Evolutionary conservation across 306 rosid species (phyloP).

Genomic region (Fragaria iinumae): DNA sequence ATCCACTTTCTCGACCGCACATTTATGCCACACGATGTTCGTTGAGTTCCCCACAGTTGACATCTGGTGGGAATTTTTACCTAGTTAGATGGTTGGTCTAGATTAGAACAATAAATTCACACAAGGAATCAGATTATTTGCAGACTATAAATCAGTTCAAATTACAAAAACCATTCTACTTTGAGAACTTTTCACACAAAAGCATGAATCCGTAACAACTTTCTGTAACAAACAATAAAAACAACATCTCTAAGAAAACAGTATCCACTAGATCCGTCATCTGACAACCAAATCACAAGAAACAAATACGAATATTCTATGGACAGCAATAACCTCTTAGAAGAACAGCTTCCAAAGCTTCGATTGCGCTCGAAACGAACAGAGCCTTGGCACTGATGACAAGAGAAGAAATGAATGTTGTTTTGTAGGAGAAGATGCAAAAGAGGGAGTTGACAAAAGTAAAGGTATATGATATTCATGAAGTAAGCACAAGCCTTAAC

Average conservation of each 20-base stretch:
- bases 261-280: conserved; percentile 3
- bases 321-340: background rate
- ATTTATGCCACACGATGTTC: conserved; percentile 83
- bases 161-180: too few relatives aligned
- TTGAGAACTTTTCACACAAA: background rate
- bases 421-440: too few relatives aligned
- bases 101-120: conserved; percentile 34
- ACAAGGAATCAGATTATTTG: background rate
- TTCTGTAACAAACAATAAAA: background rate
- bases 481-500: conserved; percentile 17
- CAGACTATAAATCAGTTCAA: background rate
- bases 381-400: background rate
- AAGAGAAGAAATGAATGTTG: background rate
- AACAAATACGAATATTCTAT: background rate
- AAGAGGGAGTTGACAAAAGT: conserved; percentile 16
- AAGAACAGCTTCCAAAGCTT: conserved; percentile 1
- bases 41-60: conserved; percentile 66
- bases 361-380: background rate
- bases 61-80: conserved; percentile 43
- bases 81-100: conserved; percentile 42
- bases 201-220: background rate
- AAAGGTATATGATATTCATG: background rate
- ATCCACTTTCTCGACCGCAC: conserved; percentile 68
- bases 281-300: background rate
- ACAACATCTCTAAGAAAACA: background rate